These are phyloP conservation scores for Cucurbita moschata DNA, from an alignment of 306 rosid genomes.

Conservation along the genomic window DNA sequence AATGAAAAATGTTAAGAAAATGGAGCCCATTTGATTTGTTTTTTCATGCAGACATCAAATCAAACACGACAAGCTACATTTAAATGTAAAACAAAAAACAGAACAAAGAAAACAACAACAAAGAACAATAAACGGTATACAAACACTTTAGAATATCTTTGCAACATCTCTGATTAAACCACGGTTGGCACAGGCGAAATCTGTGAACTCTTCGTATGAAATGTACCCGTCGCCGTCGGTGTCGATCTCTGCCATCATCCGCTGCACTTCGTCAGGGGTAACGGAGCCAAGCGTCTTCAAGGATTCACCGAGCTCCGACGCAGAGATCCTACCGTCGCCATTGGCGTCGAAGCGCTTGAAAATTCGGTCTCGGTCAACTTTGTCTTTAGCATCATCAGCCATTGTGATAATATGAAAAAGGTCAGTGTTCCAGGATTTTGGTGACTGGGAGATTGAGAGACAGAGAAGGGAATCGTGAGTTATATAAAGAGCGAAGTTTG, in stretches of 20 bases:
- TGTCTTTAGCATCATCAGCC: conserved; percentile 29
- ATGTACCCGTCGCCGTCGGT: conserved; percentile 60
- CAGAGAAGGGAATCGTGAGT: conserved; percentile 3
- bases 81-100: neutral
- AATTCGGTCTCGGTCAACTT: conserved; percentile 40
- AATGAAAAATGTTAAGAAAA: neutral
- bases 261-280: conserved; percentile 31
- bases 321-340: conserved; percentile 57
- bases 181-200: conserved; percentile 45
- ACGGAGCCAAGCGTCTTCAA: conserved; percentile 47
- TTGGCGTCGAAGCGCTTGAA: conserved; percentile 56
- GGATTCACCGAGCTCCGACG: conserved; percentile 56
- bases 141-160: conserved; percentile 37
- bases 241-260: conserved; percentile 71
- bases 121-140: neutral
- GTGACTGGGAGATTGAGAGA: conserved; percentile 13
- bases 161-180: conserved; percentile 58
- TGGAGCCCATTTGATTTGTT: conserved; percentile 1
- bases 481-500: conserved; percentile 12
- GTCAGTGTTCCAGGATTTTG: neutral
- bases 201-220: conserved; percentile 40
- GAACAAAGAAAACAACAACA: neutral
- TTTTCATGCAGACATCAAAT: neutral
- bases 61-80: conserved; percentile 10
- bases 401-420: neutral